phyloP scores from a whole-genome alignment of 192 early-diverging fungal genomes.

The Linnemannia zychae region DNA sequence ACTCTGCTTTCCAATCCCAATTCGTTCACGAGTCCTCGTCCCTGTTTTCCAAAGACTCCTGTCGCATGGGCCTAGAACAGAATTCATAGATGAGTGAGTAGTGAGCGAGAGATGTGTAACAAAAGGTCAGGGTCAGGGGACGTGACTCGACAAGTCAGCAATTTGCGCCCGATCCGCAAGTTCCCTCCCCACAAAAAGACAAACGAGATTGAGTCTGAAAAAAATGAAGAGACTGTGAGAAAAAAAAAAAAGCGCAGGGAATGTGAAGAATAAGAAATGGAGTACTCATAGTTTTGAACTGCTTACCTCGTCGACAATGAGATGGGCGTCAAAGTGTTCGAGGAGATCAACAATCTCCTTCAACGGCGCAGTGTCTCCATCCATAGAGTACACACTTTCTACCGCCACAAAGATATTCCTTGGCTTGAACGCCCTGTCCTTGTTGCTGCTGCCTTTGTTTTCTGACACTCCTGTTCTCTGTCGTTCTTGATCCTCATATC shows the following conservation, averaged over 20 bases:
- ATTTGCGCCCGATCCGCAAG: neutral
- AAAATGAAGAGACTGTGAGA: neutral
- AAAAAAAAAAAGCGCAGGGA: constrained; percentile 11
- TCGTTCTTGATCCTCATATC: constrained; percentile 36
- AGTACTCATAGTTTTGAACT: neutral
- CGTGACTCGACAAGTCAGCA: neutral
- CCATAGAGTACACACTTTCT: constrained; percentile 88
- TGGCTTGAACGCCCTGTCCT: neutral
- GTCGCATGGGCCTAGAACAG: constrained; percentile 78
- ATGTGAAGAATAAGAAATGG: constrained; percentile 1
- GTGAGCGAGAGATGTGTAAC: neutral
- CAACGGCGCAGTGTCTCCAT: constrained; percentile 82
- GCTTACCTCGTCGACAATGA: constrained; percentile 85
- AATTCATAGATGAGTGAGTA: constrained; percentile 4
- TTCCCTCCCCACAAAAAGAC: constrained; percentile 25
- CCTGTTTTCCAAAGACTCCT: constrained; percentile 77
- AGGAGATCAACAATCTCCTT: constrained; percentile 70
- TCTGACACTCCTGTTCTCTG: neutral
- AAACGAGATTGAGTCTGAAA: neutral
- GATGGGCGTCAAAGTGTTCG: constrained; percentile 64
- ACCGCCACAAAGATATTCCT: constrained; percentile 79
- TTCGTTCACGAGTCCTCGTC: constrained; percentile 75
- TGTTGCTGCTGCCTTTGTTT: neutral
- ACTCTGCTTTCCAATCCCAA: constrained; percentile 73
- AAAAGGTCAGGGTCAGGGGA: neutral